A percentile compares a stretch with the other conserved stretches of the same genome.
Evolutionary conservation across 306 rosid species (phyloP).

Genomic region (Prunus persica): Prunus_persica_NCBIv2 NC_034011.1:995501-996000

Average conservation of each 20-base stretch:
- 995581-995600: background rate
- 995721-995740: background rate
- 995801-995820: background rate
- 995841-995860: background rate
- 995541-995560: background rate
- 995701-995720: background rate
- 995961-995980: background rate
- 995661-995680: background rate
- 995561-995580: background rate
- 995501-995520: background rate
- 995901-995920: background rate
- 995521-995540: background rate
- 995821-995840: background rate
- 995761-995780: background rate
- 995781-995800: background rate
- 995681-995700: background rate
- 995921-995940: background rate
- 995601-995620: too few species aligned
- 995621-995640: background rate
- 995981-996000: slow-evolving; percentile 55
- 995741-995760: background rate
- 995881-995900: background rate
- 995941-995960: background rate
- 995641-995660: background rate
- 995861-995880: background rate